Evolutionary conservation across 768 basidiomycete genomes (phyloP), one percentile per base, ranked within the genome.

Genomic region (Russula emetica): DNA sequence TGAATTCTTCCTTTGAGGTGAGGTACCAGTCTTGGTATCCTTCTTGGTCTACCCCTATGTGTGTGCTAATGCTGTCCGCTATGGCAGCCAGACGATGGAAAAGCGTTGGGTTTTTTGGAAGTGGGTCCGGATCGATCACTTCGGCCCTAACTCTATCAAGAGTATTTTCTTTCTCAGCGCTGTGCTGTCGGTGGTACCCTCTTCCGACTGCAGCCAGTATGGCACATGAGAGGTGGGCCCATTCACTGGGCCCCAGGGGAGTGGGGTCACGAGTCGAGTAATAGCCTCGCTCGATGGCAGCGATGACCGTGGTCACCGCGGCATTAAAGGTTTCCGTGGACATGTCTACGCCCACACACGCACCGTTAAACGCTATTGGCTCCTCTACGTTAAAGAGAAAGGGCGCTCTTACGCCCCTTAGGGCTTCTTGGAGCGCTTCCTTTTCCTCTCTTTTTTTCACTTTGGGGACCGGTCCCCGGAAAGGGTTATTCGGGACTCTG

Each of bases 151-250:
- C 22, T 3, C 5, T 22, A 2, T 24, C 22, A 4, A 47, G n/a
- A 1, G 6, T 6, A 3, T 6, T 20, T 18, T 40, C 38, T 1
- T 40, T 0, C 1, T 40, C 38, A 18, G 1, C 1, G 6, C 0
- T 40, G 4, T 16, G 5, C 18, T 45, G 44, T 0, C 44, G n/a
- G 44, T 45, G 44, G 5, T 47, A 47, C 0, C 45, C 45, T 16
- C 45, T 47, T 1, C 45, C 45, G 1, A 47, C 5, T 1, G 45
- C 45, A 0, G 45, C 45, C 0, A 47, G n/a, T 3, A 24, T 1
- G 0, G 22, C 20, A 5, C 45, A 22, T n/a, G 44, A 20, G 0
- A 47, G 45, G 0, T 3, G 2, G n/a, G 45, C 45, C 45, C 45
- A 47, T 0, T 47, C 45, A 3, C 0, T 16, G 10, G 45, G 4